Evolutionary conservation across 2,329 filamentous ascomycete species (phyloP), one percentile per base, ranked within the genome.

Genomic region (Epichloe scottii): DNA sequence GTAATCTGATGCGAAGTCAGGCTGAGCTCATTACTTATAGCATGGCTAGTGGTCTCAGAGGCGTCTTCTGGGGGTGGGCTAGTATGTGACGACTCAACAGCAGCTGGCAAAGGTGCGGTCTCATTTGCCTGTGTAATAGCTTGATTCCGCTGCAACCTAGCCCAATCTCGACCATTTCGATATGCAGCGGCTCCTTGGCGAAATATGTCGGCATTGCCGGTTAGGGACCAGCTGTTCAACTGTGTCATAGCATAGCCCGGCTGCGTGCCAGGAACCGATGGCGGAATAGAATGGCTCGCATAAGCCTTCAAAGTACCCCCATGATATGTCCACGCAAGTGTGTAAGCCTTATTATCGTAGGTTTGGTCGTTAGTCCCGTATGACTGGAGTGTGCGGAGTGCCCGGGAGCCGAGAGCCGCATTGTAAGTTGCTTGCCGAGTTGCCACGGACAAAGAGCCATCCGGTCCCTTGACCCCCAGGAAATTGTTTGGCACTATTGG

Each of bases 401-500:
- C 47, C 17, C 38, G 42, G 8, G 38, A 37, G 12, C 19, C 47
- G 14, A 49, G 26, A 3, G 47, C 47, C 4, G 21, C 40, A 26
- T 71, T 59, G 51, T 70, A 67, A 40, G 53, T 59, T 46, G 61
- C 64, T 51, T 71, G 67, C 39, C 60, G 59, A 44, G 11, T 55
- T 14, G 62, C 63, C n/a, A 66, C 62, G 4, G 53, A 57, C 26
- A 40, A 14, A n/a, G 48, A 34, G 4, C 63, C 62, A 52, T 66
- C 55, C 3, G 65, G 66, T 1, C 66, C 66, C 52, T 71, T 72
- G 0, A 58, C 62, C 46, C 63, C 63, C 2, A 71, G 47, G 52
- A 70, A 71, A 52, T 68, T 68, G 53, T 72, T 72, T 4, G 66
- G 68, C 19, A 56, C 56, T 2, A 66, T 55, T 2, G 68, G 68